Conservation (phyloP, 495 filamentous ascomycete species). For the Geoglossum glabrum region DNA sequence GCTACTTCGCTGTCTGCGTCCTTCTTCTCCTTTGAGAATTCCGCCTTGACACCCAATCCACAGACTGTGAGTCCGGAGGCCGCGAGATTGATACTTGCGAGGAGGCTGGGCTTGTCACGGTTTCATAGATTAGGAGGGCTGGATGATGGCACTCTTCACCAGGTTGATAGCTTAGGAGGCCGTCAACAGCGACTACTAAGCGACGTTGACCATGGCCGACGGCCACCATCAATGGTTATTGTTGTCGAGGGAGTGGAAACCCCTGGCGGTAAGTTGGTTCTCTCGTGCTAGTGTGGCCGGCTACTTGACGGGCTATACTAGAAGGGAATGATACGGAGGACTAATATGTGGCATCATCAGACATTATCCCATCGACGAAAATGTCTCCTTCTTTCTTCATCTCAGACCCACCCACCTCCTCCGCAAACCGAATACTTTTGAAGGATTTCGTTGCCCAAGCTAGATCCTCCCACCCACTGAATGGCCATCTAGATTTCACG, state of each 20-base stretch:
- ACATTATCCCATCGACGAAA: slow-evolving; percentile 2
- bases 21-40: background rate
- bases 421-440: background rate
- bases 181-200: slow-evolving; percentile 22
- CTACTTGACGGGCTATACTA: background rate
- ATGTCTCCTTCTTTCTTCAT: background rate
- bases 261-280: slow-evolving; percentile 18
- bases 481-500: background rate
- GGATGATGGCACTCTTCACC: slow-evolving; percentile 24
- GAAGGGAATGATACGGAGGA: background rate
- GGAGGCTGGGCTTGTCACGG: slow-evolving; percentile 30
- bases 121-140: slow-evolving; percentile 26
- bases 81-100: slow-evolving; percentile 32
- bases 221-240: slow-evolving; percentile 19
- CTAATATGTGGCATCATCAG: background rate
- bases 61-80: slow-evolving; percentile 20
- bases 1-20: background rate
- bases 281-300: background rate
- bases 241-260: slow-evolving; percentile 28
- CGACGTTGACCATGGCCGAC: slow-evolving; percentile 5
- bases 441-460: background rate
- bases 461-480: background rate
- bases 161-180: slow-evolving; percentile 30
- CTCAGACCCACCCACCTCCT: background rate
- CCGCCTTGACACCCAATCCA: background rate